Conservation (phyloP, 2,329 filamentous ascomycete species). For the Aureobasidium subglaciale region DNA sequence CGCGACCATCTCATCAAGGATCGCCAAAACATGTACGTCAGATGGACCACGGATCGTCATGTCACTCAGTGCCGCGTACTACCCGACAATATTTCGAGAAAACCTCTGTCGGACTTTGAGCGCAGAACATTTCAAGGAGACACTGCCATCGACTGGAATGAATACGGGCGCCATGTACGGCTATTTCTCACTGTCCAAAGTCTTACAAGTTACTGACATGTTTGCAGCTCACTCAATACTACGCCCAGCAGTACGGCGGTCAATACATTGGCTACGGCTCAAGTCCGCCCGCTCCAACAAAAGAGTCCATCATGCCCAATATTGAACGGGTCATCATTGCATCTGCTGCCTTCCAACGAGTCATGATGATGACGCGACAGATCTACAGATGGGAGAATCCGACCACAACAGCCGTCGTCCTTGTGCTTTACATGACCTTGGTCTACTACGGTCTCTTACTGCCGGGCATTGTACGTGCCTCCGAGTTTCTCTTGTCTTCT, state of each 20-base stretch:
- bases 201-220: too few relatives aligned
- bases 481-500: too few relatives aligned
- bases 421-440: slow-evolving; percentile 23
- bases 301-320: slow-evolving; percentile 29
- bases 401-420: slow-evolving; percentile 26
- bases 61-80: background rate
- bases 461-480: slow-evolving; percentile 25
- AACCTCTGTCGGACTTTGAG: background rate
- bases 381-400: slow-evolving; percentile 33
- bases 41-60: background rate
- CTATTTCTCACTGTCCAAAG: too few relatives aligned
- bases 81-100: background rate
- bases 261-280: slow-evolving; percentile 32
- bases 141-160: background rate
- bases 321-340: slow-evolving; percentile 33
- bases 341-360: slow-evolving; percentile 31
- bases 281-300: slow-evolving; percentile 25
- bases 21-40: background rate
- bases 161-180: slow-evolving; percentile 16
- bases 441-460: slow-evolving; percentile 26
- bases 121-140: background rate
- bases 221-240: slow-evolving; percentile 19
- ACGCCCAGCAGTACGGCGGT: slow-evolving; percentile 29
- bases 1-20: background rate
- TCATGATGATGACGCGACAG: slow-evolving; percentile 29